Conservation (phyloP, 768 basidiomycete species). For the Cyathus striatus region DNA sequence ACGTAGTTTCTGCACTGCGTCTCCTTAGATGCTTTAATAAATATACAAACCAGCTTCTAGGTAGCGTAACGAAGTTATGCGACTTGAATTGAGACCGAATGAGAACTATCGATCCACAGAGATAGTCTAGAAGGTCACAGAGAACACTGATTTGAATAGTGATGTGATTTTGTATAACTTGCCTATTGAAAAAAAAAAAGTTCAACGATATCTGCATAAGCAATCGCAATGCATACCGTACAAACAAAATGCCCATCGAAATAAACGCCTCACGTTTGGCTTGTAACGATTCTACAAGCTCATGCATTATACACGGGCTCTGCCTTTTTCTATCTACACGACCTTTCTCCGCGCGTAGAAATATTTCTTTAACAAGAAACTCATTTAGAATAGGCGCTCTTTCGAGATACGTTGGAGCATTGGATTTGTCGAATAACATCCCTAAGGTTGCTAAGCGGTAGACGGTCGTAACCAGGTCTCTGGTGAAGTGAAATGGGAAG, state of each 20-base stretch:
- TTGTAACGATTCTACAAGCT: conserved; percentile 18
- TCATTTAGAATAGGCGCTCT: conserved; percentile 15
- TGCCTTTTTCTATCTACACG: too few species aligned
- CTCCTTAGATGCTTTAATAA: conserved; percentile 10
- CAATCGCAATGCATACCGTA: conserved; percentile 26
- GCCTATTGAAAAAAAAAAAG: conserved; percentile 22
- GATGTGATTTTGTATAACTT: conserved; percentile 31
- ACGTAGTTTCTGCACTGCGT: conserved; percentile 4
- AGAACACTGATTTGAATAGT: conserved; percentile 41
- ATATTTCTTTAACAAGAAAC: conserved; percentile 7
- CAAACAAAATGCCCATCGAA: conserved; percentile 32
- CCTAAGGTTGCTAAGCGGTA: conserved; percentile 31
- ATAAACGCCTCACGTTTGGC: conserved; percentile 14
- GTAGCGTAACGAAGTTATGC: conserved; percentile 47
- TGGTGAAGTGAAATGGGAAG: conserved; percentile 17
- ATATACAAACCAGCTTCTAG: conserved; percentile 44
- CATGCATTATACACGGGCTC: conserved; percentile 11
- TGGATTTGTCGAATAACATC: conserved; percentile 28
- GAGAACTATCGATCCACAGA: conserved; percentile 38
- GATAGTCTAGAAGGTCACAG: conserved; percentile 45
- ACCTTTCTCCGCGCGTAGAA: background rate
- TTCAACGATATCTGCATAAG: background rate
- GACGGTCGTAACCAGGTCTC: conserved; percentile 30
- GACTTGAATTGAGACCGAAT: conserved; percentile 16
- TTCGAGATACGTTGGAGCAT: conserved; percentile 26